Base-by-base conservation (phyloP, 257 asterid genomes). In the Henckelia pumila region DNA sequence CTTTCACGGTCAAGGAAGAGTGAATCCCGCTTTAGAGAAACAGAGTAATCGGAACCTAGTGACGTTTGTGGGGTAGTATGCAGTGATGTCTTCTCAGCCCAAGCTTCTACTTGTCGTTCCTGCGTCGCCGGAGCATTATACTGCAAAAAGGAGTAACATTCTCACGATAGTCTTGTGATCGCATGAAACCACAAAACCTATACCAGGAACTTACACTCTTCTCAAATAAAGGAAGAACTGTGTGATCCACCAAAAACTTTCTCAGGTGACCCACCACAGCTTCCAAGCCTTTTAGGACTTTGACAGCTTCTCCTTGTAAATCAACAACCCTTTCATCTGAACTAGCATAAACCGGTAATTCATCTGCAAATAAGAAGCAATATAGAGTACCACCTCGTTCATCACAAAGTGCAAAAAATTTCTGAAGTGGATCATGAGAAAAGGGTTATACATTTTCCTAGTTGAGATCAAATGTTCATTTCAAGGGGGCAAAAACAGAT, bases 261-360 rank as follows among this genome's bases (percentile, higher is more conserved):
- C 98, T 85, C 66, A 92, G 85, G 59, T 85, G 96, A 40, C 84
- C 78, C 56, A 92, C 80, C 25, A 89, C 95, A 67, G 87, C 94
- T 69, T 84, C 96, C 70, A 89, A 73, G 16, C 96, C 98, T 73
- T 76, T 82, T 28, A 84, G 86, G 60, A 92, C 95, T 77, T 92
- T 89, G 67, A 72, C 63, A 69, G 84, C 83, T 76, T 92, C 96
- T 19, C 95, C 98, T 66, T 87, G 96, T 75, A 92, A 65, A 73
- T 92, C 98, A 26, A 89, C 89, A 64, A 89, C 71, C 78, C 95
- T 82, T 84, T 92, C 98, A 44, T 85, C 96, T 14, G 95, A 74
- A 81, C 64, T 78, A 66, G 89, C 96, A 79, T 84, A 89, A 64
- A 66, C n/a, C 53, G 95, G 91, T 72, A 73, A 52, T 32, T 87